Conservation (phyloP, 73 alveolate genomes). For the Symbiodinium natans region DNA sequence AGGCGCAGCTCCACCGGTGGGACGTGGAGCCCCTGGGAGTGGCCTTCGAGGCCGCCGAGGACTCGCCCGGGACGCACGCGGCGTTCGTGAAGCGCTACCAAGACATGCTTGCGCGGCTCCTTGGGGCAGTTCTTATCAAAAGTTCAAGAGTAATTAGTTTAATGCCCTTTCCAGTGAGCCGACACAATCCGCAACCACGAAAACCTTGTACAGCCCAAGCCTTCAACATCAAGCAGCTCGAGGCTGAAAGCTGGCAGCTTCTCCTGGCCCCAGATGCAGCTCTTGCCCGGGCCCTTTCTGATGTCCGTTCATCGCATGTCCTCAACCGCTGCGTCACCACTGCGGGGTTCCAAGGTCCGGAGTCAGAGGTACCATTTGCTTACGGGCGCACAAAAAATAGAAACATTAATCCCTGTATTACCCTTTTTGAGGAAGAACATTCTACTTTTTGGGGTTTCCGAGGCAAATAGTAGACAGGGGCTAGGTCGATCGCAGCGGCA, state of each 20-base stretch:
- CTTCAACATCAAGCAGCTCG: not conserved
- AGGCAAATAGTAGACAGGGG: too few species aligned
- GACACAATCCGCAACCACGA: not conserved
- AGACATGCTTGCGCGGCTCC: not conserved
- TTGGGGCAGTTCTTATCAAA: not conserved
- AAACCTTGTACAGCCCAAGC: not conserved
- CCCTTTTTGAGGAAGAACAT: too few species aligned
- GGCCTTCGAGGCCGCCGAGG: not conserved
- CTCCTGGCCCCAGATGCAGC: not conserved
- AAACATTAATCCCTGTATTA: too few species aligned
- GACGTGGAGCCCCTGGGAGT: not conserved
- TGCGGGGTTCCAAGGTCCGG: too few species aligned
- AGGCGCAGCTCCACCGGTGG: too few species aligned
- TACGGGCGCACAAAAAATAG: too few species aligned
- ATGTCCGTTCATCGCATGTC: too few species aligned
- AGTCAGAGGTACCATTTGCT: too few species aligned
- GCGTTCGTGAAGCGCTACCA: not conserved
- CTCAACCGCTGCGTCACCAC: too few species aligned
- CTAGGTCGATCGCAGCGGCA: too few species aligned
- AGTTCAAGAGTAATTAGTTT: not conserved
- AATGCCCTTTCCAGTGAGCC: too few species aligned
- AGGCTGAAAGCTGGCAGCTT: not conserved
- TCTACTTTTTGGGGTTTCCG: too few species aligned
- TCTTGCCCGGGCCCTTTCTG: not conserved
- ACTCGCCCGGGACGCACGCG: not conserved